Evolutionary conservation across 192 early-diverging fungal species (phyloP).

Genomic region (Globomyces pollinis-pini): DNA sequence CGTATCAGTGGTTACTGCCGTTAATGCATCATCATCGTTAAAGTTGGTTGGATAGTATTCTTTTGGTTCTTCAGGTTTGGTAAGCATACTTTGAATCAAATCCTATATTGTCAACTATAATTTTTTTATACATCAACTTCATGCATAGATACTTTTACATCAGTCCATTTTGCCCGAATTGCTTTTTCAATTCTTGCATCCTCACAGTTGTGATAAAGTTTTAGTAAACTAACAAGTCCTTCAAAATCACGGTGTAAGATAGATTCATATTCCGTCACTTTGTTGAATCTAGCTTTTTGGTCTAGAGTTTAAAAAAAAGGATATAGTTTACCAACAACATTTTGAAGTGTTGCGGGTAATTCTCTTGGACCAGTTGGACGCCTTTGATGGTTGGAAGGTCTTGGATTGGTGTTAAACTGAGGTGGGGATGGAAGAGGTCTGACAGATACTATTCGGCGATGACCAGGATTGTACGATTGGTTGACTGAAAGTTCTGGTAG

Average conservation of each 20-base stretch:
- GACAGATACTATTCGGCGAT: background rate
- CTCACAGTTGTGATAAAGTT: background rate
- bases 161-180: background rate
- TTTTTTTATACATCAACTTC: no score
- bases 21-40: background rate
- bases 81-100: background rate
- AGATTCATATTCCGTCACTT: background rate
- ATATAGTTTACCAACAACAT: background rate
- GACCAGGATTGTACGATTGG: background rate
- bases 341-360: background rate
- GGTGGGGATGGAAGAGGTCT: background rate
- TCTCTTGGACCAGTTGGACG: constrained; percentile 5
- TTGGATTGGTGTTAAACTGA: background rate
- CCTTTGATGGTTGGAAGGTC: background rate
- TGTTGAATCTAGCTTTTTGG: background rate
- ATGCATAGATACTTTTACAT: background rate
- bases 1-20: background rate
- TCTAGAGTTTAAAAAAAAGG: background rate
- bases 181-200: background rate
- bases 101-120: no score
- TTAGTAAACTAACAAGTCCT: background rate
- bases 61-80: background rate
- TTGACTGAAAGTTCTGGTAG: background rate
- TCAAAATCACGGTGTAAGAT: background rate
- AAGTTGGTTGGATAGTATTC: background rate